A percentile compares a stretch with the other conserved stretches of the same genome.
These are phyloP conservation scores for Thalia dealbata DNA, from an alignment of 176 grass and related monocot species.

Conservation along the genomic window DNA sequence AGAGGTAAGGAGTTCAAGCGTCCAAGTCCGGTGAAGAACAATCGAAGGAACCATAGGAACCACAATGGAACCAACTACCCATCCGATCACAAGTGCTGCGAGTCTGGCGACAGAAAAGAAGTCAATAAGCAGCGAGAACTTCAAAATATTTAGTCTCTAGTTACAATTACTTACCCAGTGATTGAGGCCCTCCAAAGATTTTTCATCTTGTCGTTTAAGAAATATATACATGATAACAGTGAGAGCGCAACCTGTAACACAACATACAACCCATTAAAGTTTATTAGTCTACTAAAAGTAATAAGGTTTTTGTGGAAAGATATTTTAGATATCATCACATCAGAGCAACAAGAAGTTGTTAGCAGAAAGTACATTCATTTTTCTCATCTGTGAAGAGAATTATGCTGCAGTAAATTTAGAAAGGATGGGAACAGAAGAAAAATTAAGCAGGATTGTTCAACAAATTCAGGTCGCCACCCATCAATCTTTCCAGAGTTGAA, in stretches of 20 bases:
- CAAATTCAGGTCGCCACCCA: neutral
- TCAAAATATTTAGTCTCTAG: too few species aligned
- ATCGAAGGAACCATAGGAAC: constrained; percentile 71
- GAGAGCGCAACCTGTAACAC: constrained; percentile 67
- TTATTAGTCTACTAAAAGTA: neutral
- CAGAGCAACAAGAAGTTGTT: neutral
- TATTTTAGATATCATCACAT: neutral
- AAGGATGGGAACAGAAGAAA: too few species aligned
- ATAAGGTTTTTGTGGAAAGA: neutral
- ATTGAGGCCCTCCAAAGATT: constrained; percentile 52
- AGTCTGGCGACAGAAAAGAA: constrained; percentile 41
- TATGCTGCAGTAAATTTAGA: too few species aligned
- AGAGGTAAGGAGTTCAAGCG: constrained; percentile 87
- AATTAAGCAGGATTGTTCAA: neutral
- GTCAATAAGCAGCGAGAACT: constrained; percentile 21
- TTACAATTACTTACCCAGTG: constrained; percentile 44
- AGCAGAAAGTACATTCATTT: too few species aligned
- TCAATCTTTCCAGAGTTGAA: too few species aligned
- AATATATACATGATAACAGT: constrained; percentile 79
- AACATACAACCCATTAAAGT: constrained; percentile 18
- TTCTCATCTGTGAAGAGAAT: too few species aligned
- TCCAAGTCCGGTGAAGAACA: constrained; percentile 77
- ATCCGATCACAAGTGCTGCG: constrained; percentile 69
- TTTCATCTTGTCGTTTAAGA: constrained; percentile 99
- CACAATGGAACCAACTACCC: constrained; percentile 57